A percentile compares a stretch with the other conserved stretches of the same genome.
phyloP scores from a whole-genome alignment of 2,329 filamentous ascomycete genomes.

The Ophiostoma australiae region DNA sequence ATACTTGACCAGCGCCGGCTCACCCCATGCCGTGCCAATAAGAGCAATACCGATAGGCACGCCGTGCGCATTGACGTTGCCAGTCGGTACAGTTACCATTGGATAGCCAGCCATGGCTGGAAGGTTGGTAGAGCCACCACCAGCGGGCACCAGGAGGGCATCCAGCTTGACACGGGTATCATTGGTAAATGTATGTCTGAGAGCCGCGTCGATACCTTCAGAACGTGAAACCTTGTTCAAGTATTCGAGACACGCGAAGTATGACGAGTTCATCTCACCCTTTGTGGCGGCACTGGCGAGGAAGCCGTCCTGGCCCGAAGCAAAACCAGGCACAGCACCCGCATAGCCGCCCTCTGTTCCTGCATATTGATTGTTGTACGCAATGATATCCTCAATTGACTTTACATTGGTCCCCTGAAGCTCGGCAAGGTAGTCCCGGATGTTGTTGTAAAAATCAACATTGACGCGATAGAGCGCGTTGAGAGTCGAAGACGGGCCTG shows the following conservation, averaged over 20 bases:
- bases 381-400: conserved; percentile 3
- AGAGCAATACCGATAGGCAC: conserved; percentile 3
- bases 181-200: background rate
- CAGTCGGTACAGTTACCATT: background rate
- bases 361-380: background rate
- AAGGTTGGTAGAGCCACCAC: background rate
- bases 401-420: background rate
- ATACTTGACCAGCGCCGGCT: background rate
- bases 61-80: background rate
- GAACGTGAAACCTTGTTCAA: background rate
- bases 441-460: conserved; percentile 10
- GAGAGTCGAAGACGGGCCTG: background rate
- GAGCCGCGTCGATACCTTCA: background rate
- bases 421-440: background rate
- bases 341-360: background rate
- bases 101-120: conserved; percentile 7
- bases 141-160: background rate
- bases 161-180: background rate
- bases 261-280: background rate
- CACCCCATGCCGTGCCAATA: conserved; percentile 5
- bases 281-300: background rate
- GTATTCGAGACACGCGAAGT: background rate
- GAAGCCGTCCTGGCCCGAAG: conserved; percentile 4
- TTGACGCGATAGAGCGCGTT: conserved; percentile 4
- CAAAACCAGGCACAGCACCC: background rate